Evolutionary conservation across 768 basidiomycete species (phyloP).

Genomic region (Trametes maxima): DNA sequence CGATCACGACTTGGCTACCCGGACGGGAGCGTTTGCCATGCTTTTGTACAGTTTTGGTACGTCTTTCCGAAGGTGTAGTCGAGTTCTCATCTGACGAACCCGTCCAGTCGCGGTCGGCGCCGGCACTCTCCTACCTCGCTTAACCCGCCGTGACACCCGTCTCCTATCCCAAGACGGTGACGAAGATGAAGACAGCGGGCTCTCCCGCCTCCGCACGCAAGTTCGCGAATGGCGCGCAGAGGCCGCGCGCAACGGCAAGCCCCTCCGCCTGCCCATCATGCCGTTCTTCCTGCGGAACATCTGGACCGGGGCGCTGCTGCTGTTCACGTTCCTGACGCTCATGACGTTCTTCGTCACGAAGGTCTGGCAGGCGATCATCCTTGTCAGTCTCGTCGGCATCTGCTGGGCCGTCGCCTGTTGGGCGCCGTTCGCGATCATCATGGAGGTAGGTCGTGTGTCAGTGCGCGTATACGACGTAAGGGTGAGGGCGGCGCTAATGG

Average conservation of each 20-base stretch:
- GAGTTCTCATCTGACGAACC: slow-evolving; percentile 11
- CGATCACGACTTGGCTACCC: slow-evolving; percentile 78
- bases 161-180: slow-evolving; percentile 71
- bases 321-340: slow-evolving; percentile 79
- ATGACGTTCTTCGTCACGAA: slow-evolving; percentile 87
- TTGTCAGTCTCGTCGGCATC: slow-evolving; percentile 85
- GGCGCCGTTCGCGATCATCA: slow-evolving; percentile 97
- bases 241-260: slow-evolving; percentile 72
- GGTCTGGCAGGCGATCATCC: slow-evolving; percentile 76
- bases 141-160: slow-evolving; percentile 80
- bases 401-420: slow-evolving; percentile 99
- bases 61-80: slow-evolving; percentile 26
- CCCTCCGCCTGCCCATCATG: slow-evolving; percentile 80
- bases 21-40: slow-evolving; percentile 87
- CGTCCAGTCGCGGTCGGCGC: slow-evolving; percentile 78
- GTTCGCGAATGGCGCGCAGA: slow-evolving; percentile 86
- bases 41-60: slow-evolving; percentile 86
- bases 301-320: slow-evolving; percentile 84
- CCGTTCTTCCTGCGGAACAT: slow-evolving; percentile 92
- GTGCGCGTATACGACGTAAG: not conserved
- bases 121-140: slow-evolving; percentile 77
- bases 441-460: slow-evolving; percentile 65
- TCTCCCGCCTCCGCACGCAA: slow-evolving; percentile 65
- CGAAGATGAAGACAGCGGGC: slow-evolving; percentile 76
- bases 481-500: not conserved